phyloP scores from a whole-genome alignment of 2,329 filamentous ascomycete genomes.

The Colletotrichum eleusines region DNA sequence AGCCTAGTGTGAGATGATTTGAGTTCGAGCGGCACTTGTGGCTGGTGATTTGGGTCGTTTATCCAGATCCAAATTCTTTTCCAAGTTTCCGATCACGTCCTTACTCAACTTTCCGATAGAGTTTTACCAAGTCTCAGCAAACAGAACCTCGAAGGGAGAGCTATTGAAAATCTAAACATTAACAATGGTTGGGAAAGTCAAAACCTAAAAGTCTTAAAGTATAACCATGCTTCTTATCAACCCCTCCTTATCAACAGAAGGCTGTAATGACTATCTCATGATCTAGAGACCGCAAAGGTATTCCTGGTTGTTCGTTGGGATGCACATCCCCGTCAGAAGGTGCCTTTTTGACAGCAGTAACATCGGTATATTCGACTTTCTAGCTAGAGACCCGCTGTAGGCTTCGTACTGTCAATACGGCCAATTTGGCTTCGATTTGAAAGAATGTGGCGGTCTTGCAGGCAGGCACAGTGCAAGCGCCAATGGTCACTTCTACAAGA shows the following conservation, averaged over 20 bases:
- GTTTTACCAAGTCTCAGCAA: background rate
- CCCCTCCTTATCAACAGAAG: background rate
- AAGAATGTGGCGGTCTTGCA: background rate
- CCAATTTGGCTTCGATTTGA: background rate
- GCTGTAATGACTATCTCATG: background rate
- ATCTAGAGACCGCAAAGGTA: background rate
- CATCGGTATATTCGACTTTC: background rate
- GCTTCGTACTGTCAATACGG: background rate
- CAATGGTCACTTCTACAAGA: background rate
- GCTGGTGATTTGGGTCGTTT: no score
- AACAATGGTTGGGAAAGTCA: constrained; percentile 1
- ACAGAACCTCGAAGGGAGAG: background rate
- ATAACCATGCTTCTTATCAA: background rate
- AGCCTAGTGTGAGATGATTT: no score
- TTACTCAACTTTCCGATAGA: background rate
- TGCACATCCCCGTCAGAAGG: constrained; percentile 1
- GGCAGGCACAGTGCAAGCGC: background rate
- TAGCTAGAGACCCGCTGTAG: background rate
- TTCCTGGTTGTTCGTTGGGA: background rate
- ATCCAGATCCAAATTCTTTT: no score
- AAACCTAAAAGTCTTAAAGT: background rate
- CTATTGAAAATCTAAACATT: background rate
- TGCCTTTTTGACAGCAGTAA: background rate
- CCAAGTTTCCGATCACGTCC: no score
- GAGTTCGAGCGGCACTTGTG: no score